Conservation (phyloP, 768 basidiomycete genomes). For the Suillus ampliporus region DNA sequence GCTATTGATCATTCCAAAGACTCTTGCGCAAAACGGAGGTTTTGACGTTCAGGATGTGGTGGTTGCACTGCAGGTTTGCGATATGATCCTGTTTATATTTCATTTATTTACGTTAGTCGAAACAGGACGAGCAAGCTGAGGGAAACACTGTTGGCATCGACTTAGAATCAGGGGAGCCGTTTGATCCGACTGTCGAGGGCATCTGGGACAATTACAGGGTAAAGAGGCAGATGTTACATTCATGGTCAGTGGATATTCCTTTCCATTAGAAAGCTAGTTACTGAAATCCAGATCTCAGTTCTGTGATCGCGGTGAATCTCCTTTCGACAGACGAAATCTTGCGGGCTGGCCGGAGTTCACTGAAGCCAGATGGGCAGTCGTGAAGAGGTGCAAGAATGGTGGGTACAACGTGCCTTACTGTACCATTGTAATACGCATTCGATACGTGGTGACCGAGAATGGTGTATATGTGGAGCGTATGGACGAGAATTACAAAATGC, state of each 20-base stretch:
- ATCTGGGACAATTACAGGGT: constrained; percentile 99
- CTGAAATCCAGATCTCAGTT: constrained; percentile 52
- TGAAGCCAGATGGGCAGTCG: constrained; percentile 79
- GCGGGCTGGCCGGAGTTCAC: constrained; percentile 84
- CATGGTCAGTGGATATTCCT: constrained; percentile 64
- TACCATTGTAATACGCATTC: not conserved
- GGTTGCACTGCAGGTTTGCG: constrained; percentile 81
- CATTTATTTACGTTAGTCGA: constrained; percentile 16
- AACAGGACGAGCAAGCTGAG: constrained; percentile 90
- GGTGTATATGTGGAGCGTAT: not conserved
- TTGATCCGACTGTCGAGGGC: constrained; percentile 94
- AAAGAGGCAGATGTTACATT: constrained; percentile 98
- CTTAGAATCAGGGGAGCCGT: constrained; percentile 91
- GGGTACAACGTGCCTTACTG: constrained; percentile 13
- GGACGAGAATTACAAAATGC: constrained; percentile 13
- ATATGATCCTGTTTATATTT: constrained; percentile 18
- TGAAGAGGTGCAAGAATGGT: constrained; percentile 32
- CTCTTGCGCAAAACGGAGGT: constrained; percentile 93
- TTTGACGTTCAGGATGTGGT: constrained; percentile 97
- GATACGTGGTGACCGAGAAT: constrained; percentile 1
- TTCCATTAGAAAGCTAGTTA: constrained; percentile 24
- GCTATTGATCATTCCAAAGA: constrained; percentile 93
- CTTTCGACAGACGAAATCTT: constrained; percentile 96
- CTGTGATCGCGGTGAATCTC: constrained; percentile 94
- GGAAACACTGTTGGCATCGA: constrained; percentile 94